Conservation (phyloP, 2,329 filamentous ascomycete genomes). For the Penicillium sp. region DNA sequence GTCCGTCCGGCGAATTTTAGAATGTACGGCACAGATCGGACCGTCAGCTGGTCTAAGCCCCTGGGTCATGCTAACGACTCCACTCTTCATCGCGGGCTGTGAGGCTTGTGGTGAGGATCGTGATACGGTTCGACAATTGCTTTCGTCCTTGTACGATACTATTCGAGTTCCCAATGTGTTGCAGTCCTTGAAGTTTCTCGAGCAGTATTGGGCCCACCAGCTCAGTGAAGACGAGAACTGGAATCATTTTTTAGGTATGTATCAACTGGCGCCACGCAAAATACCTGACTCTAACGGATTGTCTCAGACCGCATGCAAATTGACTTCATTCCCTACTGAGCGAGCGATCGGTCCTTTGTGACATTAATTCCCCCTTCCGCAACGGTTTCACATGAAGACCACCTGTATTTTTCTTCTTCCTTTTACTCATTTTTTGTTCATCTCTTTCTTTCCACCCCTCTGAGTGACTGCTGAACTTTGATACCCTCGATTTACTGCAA, state of each 20-base stretch:
- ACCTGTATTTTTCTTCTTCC: too few species aligned
- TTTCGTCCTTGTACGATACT: conserved; percentile 33
- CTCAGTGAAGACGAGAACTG: conserved; percentile 32
- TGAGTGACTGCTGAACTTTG: too few species aligned
- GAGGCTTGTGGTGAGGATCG: conserved; percentile 36
- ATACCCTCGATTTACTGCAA: too few species aligned
- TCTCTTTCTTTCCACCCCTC: too few species aligned
- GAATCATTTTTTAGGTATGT: conserved; percentile 36
- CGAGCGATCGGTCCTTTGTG: not conserved
- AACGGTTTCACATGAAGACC: too few species aligned
- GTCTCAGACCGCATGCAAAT: conserved; percentile 30
- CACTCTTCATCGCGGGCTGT: conserved; percentile 40
- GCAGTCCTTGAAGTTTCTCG: conserved; percentile 37
- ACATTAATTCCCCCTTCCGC: too few species aligned
- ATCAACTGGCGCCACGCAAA: not conserved
- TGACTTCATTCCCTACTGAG: conserved; percentile 26
- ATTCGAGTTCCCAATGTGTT: conserved; percentile 40
- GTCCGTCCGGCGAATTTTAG: conserved; percentile 36
- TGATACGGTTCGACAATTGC: conserved; percentile 27
- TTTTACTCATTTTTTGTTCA: too few species aligned
- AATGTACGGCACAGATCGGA: conserved; percentile 34
- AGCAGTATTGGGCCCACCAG: conserved; percentile 34
- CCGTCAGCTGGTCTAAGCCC: conserved; percentile 37
- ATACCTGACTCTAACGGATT: conserved; percentile 4
- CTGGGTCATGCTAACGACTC: conserved; percentile 40